Evolutionary conservation across 768 basidiomycete species (phyloP).

Genomic region (Cytidiella melzeri): DNA sequence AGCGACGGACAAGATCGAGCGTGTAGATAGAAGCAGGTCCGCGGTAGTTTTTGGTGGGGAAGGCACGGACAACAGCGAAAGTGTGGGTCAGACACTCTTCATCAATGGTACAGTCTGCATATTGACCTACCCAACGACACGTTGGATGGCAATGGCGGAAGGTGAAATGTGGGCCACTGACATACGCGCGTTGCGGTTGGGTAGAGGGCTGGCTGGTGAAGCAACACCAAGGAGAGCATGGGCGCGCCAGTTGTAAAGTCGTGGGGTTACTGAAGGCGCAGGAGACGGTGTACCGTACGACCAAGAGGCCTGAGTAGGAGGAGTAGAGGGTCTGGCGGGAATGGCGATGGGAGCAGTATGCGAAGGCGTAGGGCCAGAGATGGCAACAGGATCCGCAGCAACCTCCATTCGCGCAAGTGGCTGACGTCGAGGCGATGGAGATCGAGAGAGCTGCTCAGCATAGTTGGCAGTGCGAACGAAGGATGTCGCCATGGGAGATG

Average conservation of each 20-base stretch:
- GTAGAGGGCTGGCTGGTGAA: slow-evolving; percentile 34
- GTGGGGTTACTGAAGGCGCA: slow-evolving; percentile 48
- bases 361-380: not conserved
- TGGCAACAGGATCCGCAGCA: slow-evolving; percentile 8
- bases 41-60: too few species aligned
- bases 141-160: slow-evolving; percentile 9
- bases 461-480: slow-evolving; percentile 1
- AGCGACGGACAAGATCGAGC: too few species aligned
- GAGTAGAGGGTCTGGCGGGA: slow-evolving; percentile 26
- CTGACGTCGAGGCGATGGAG: slow-evolving; percentile 1
- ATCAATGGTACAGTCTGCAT: too few species aligned
- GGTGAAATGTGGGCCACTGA: slow-evolving; percentile 52
- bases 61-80: too few species aligned
- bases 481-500: not conserved
- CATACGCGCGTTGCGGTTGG: slow-evolving; percentile 53
- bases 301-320: slow-evolving; percentile 23
- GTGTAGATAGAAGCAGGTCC: too few species aligned
- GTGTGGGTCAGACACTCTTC: too few species aligned
- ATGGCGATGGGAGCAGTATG: slow-evolving; percentile 3
- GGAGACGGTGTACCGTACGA: slow-evolving; percentile 40
- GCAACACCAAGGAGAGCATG: slow-evolving; percentile 8
- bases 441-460: slow-evolving; percentile 3
- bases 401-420: slow-evolving; percentile 3
- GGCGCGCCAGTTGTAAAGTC: slow-evolving; percentile 49
- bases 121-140: not conserved